These are phyloP conservation scores for Boletus rubroflammeus DNA, from an alignment of 768 basidiomycete genomes.

Conservation along the genomic window DNA sequence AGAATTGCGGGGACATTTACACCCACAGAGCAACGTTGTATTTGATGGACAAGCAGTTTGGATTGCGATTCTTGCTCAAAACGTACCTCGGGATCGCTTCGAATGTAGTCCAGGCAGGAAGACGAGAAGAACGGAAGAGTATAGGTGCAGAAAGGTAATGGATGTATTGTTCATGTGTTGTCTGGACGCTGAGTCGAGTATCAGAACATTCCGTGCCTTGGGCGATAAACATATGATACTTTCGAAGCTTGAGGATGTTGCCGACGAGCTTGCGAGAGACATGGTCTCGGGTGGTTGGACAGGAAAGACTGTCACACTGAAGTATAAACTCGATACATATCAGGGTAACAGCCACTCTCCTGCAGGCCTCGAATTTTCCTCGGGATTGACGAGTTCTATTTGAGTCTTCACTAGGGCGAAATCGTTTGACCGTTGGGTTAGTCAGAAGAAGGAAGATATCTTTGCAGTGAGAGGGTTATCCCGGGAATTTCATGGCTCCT, in stretches of 20 bases:
- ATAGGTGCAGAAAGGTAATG: constrained; percentile 84
- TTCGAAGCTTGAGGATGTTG: constrained; percentile 74
- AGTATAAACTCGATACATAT: constrained; percentile 90
- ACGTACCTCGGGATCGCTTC: constrained; percentile 85
- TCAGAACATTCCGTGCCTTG: constrained; percentile 74
- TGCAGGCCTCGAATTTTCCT: not conserved
- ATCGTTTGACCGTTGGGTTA: constrained; percentile 74
- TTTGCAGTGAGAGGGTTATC: constrained; percentile 51
- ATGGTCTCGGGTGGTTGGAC: constrained; percentile 78
- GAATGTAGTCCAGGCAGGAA: constrained; percentile 72
- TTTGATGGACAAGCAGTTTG: constrained; percentile 87
- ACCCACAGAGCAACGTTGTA: constrained; percentile 66
- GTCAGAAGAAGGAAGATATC: constrained; percentile 69
- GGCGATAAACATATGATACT: constrained; percentile 64
- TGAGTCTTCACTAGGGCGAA: constrained; percentile 80
- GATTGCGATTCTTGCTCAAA: constrained; percentile 67
- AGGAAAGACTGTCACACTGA: constrained; percentile 86
- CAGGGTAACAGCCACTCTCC: constrained; percentile 47
- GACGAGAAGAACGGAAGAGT: constrained; percentile 83
- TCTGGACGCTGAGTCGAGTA: not conserved
- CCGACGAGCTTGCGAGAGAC: constrained; percentile 77
- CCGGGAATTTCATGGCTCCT: not conserved
- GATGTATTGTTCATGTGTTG: not conserved
- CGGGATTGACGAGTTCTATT: constrained; percentile 7
- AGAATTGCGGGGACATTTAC: constrained; percentile 92